These are phyloP conservation scores for Eutrema japonicum DNA, from an alignment of 345 rosid species.

Conservation along the genomic window DNA sequence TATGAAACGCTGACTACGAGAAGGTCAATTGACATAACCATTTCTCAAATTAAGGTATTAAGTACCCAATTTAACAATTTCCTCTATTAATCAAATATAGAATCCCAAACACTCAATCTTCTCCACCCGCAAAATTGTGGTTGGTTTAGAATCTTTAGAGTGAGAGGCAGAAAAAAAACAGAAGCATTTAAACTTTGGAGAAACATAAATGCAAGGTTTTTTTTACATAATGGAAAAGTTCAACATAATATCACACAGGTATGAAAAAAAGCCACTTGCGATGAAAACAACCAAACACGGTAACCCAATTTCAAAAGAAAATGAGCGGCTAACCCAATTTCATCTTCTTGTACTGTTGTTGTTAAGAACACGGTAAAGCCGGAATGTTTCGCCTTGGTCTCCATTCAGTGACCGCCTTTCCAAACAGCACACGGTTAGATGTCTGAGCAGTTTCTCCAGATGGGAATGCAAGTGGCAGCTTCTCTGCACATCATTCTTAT, in stretches of 20 bases:
- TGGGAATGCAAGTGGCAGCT: conserved; percentile 60
- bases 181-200: conserved; percentile 6
- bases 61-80: neutral
- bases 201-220: conserved; percentile 1
- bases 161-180: neutral
- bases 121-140: neutral
- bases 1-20: no score
- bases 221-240: conserved; percentile 14
- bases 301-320: conserved; percentile 1
- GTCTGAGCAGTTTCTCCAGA: conserved; percentile 82
- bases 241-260: conserved; percentile 34
- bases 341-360: conserved; percentile 41
- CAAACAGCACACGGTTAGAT: conserved; percentile 75
- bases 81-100: neutral
- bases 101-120: neutral
- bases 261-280: conserved; percentile 37
- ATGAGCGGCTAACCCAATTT: conserved; percentile 36
- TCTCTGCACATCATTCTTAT: conserved; percentile 46
- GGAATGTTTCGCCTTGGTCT: conserved; percentile 83
- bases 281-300: conserved; percentile 1
- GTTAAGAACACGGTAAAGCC: conserved; percentile 60
- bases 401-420: conserved; percentile 76
- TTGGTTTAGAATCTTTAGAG: neutral
- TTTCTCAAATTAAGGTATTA: no score
- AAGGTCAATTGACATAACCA: no score